Evolutionary conservation across 805 yeast genomes (phyloP), one percentile per base, ranked within the genome.

Genomic region (Spathaspora hagerdaliae): DNA sequence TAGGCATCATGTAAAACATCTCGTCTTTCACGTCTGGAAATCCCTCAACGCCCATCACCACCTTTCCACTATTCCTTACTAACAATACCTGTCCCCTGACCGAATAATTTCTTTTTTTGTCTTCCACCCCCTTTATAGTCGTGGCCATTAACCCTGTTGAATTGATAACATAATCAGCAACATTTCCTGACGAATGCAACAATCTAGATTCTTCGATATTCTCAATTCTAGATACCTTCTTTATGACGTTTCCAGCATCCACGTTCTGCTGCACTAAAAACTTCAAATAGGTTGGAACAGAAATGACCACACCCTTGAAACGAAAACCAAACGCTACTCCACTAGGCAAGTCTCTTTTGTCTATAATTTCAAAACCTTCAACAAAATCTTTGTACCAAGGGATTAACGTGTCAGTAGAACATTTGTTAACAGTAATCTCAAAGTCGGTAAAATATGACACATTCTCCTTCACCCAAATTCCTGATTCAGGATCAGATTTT

Each of bases 31-130:
- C 54, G 1, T 57, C 70, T 12, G 61, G 59, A 42, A 64, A 64
- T 0, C 69, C 67, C 27, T 51, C 58, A 51, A 66, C 77, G 64
- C 51, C 56, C 57, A 51, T 63, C 57, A 48, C 64, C 41, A 44
- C 47, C 13, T 52, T 46, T 2, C 61, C 47, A 38, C 63, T 69
- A 56, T 81, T 81, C 35, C 75, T 65, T 8, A 79, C 77, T 27
- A 78, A 70, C 8, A 81, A 56, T 9, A 78, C 78, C 54, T 81
- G 86, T 0, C 88, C 89, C 49, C 77, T 67, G n/a, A 82, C 75
- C 1, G 85, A 81, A 52, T 57, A 74, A 31, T 73, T 68, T 2
- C 61, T 53, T 4, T 62, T 51, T 1, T 48, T 42, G 47, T 79
- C 82, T 13, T 67, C 63, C 11, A 74, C 77, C 3, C 82, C 82